A percentile compares a stretch with the other conserved stretches of the same genome.
Evolutionary conservation across 805 yeast genomes (phyloP).

Genomic region (Candida easanensis): DNA sequence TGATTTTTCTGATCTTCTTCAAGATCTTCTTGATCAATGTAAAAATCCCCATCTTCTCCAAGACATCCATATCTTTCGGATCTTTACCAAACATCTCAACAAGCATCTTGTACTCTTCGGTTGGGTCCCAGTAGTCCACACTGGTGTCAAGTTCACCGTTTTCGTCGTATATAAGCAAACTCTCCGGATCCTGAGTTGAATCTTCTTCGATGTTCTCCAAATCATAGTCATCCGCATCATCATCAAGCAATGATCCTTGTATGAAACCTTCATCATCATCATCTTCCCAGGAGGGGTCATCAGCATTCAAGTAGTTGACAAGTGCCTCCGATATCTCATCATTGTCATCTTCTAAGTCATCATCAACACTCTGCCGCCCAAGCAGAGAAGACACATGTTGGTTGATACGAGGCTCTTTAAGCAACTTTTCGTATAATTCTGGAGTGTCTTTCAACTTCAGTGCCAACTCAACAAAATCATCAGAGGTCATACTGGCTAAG

Average conservation of each 20-base stretch:
- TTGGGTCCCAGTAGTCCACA: slow-evolving; percentile 11
- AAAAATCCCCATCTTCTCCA: slow-evolving; percentile 15
- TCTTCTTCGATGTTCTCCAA: slow-evolving; percentile 1
- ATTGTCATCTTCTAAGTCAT: slow-evolving; percentile 1
- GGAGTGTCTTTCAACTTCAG: slow-evolving; percentile 6
- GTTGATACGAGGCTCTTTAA: slow-evolving; percentile 5
- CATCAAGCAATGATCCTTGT: background rate
- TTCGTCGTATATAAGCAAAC: slow-evolving; percentile 5
- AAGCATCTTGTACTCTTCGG: slow-evolving; percentile 11
- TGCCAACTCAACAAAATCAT: slow-evolving; percentile 17
- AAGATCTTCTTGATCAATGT: slow-evolving; percentile 13
- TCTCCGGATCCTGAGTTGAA: slow-evolving; percentile 6
- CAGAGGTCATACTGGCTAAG: slow-evolving; percentile 14
- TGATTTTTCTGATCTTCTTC: slow-evolving; percentile 14
- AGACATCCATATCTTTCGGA: slow-evolving; percentile 11
- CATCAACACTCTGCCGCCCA: background rate
- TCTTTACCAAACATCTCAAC: slow-evolving; percentile 4
- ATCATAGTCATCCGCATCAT: background rate
- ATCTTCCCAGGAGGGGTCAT: background rate
- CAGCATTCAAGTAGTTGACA: slow-evolving; percentile 2
- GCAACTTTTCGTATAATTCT: slow-evolving; percentile 2
- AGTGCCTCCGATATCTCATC: background rate
- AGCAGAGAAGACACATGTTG: background rate
- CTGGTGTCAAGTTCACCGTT: slow-evolving; percentile 3
- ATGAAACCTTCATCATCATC: background rate